phyloP scores from a whole-genome alignment of 208 protist species.

The Balamuthia mandrillaris region DNA sequence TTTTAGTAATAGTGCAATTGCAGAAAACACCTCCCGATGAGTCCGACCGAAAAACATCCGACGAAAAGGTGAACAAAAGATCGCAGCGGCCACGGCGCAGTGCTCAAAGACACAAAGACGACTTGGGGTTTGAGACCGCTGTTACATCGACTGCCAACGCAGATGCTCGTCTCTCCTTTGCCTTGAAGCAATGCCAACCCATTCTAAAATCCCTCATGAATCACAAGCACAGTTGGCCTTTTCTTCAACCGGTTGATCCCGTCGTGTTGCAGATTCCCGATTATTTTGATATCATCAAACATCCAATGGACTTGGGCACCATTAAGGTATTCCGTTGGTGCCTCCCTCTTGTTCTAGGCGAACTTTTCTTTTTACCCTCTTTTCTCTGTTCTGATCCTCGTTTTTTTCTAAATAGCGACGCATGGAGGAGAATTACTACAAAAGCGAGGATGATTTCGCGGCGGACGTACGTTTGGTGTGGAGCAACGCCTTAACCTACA shows the following conservation, averaged over 20 bases:
- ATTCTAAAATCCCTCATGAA: not conserved
- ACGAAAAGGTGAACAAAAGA: no score
- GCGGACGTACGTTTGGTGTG: not conserved
- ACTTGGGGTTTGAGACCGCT: no score
- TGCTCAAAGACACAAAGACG: no score
- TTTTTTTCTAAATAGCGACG: not conserved
- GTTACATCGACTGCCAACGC: no score
- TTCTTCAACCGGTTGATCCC: not conserved
- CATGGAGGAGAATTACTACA: not conserved
- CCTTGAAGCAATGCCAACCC: not conserved
- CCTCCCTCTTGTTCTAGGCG: no score
- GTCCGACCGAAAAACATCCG: no score
- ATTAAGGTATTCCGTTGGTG: slow-evolving; percentile 33
- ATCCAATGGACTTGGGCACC: slow-evolving; percentile 76
- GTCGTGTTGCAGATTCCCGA: not conserved
- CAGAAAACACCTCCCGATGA: no score
- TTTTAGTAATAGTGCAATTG: no score
- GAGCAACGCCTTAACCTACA: not conserved
- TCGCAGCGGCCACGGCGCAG: no score
- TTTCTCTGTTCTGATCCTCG: not conserved
- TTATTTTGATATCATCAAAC: slow-evolving; percentile 73
- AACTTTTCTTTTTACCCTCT: not conserved
- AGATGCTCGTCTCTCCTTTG: not conserved
- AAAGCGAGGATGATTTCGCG: not conserved
- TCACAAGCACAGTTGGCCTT: not conserved